Conservation (phyloP, 257 asterid genomes). For the Mentha longifolia region DNA sequence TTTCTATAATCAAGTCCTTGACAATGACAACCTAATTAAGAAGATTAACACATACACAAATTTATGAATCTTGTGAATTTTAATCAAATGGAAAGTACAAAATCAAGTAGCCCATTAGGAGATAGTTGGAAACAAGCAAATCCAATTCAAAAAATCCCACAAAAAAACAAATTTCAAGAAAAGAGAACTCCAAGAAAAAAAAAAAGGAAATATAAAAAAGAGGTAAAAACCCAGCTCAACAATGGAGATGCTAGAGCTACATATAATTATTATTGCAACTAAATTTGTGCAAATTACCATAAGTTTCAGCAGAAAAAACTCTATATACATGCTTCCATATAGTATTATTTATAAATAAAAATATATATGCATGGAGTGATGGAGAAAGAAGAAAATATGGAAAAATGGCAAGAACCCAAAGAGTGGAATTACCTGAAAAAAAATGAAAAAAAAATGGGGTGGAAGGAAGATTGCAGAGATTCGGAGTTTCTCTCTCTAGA, state of each 20-base stretch:
- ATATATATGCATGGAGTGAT: not conserved
- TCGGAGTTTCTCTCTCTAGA: slow-evolving; percentile 2
- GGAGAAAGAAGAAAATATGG: not conserved
- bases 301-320: not conserved
- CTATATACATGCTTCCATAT: no score
- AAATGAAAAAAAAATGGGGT: not conserved
- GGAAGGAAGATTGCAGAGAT: not conserved
- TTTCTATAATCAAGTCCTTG: not conserved
- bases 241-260: not conserved
- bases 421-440: slow-evolving; percentile 31
- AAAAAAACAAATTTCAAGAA: not conserved
- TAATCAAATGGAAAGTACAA: not conserved
- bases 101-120: not conserved
- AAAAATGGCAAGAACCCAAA: slow-evolving; percentile 5
- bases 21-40: slow-evolving; percentile 18
- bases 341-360: no score
- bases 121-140: not conserved
- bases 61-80: not conserved
- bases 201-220: not conserved
- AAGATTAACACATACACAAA: not conserved
- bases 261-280: not conserved
- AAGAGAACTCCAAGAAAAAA: no score
- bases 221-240: not conserved
- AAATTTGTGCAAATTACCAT: not conserved
- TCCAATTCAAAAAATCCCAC: not conserved